Base-by-base conservation (phyloP, 176 grass and related monocot genomes). In the Aegilops umbellulata region DNA sequence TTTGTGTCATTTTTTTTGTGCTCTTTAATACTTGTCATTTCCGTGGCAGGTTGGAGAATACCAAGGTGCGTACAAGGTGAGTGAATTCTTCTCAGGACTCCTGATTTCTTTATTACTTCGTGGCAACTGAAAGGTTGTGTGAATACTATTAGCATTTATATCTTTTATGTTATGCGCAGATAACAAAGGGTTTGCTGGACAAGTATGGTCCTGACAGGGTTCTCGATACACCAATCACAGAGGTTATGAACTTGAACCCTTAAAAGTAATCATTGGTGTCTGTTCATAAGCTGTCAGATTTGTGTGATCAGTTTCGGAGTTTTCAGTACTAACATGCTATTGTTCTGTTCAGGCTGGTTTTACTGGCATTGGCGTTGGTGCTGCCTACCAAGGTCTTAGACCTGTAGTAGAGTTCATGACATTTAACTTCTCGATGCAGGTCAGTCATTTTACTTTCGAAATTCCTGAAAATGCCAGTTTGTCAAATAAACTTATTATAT, bases 341-440 rank as follows among this genome's bases (percentile, higher is more conserved):
- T 8, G 3, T 79, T 61, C 14, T 83, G 53, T 88, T 82, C 64
- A 99, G 97, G 97, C 97, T 94, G 97, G 97, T 76, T 99, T 99
- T 91, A 67, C 97, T 77, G 97, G 97, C 75, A 99, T 99, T 92
- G 97, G 94, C 27, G 97, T 96, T 77, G 97, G 94, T 41, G 94
- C 97, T 8, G 97, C 97, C 6, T 99, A 96, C 60, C 87, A 96
- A 88, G 97, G 97, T 89, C 94, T 99, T 86, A 81, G 92, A 55
- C 97, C 97, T 65, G 67, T 99, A 11, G 88, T 99, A 27, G 97
- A 99, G 74, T 99, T 99, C 84, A 99, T 96, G 97, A 99, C 94
- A 67, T 99, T 99, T 79, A 99, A 99, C 65, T 99, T 99, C 84
- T 99, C 97, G 6, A 99, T 99, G 97, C 97, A 99, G 97, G 94